phyloP scores from a whole-genome alignment of 2,329 filamentous ascomycete species.

The Orbilia blumenaviensis region DNA sequence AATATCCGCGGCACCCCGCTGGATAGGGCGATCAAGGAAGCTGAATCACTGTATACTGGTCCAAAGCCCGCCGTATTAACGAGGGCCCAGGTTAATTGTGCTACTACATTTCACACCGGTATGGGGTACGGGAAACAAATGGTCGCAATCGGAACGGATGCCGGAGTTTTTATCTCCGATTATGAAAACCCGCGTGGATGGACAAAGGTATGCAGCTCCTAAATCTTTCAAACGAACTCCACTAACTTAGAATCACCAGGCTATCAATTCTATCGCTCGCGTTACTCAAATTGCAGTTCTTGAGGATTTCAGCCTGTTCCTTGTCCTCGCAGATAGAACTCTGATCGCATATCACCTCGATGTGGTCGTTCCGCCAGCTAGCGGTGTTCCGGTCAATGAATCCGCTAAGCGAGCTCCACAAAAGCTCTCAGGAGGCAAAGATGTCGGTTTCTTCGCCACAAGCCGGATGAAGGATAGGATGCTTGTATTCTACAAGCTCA shows the following conservation, averaged over 20 bases:
- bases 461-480: constrained; percentile 97
- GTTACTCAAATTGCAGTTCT: constrained; percentile 94
- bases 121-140: constrained; percentile 76
- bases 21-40: constrained; percentile 86
- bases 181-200: constrained; percentile 89
- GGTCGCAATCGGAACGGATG: constrained; percentile 94
- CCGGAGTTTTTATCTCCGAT: constrained; percentile 89
- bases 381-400: constrained; percentile 51
- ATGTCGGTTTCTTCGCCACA: constrained; percentile 95
- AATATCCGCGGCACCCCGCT: constrained; percentile 89
- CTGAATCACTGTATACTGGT: constrained; percentile 75
- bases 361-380: constrained; percentile 69
- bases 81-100: constrained; percentile 87
- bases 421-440: constrained; percentile 82
- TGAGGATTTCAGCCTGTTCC: constrained; percentile 92
- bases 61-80: constrained; percentile 79
- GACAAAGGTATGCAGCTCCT: constrained; percentile 73
- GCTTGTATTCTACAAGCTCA: constrained; percentile 95
- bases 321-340: constrained; percentile 89
- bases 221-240: constrained; percentile 31
- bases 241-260: constrained; percentile 63
- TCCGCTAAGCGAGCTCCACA: constrained; percentile 76
- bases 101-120: constrained; percentile 80
- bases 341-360: constrained; percentile 95
- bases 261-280: constrained; percentile 73